Evolutionary conservation across 2,329 filamentous ascomycete species (phyloP), one percentile per base, ranked within the genome.

Genomic region (Podosphaera leucotricha): DNA sequence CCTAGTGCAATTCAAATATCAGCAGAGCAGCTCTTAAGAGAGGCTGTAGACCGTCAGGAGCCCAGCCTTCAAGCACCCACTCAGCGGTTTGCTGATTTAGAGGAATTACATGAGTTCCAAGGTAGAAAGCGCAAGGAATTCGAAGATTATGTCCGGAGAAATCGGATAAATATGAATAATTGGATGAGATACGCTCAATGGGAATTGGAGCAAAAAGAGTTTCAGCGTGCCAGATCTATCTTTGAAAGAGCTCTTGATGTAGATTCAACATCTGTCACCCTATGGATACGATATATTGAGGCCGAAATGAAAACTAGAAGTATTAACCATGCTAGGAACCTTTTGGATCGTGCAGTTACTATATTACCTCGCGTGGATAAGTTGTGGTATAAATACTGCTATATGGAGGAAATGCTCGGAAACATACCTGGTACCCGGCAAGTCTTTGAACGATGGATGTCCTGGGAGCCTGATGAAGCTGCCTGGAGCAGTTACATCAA

Each of bases 351-450:
- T 45, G 86, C 90, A n/a, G 83, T 95, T 44, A 85, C 85, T 0
- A 82, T 92, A 45, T 66, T 94, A 35, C 90, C 90, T 4, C 70
- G 90, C 46, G 74, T 95, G 36, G 85, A 95, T 60, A 95, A 95
- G 67, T 66, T 98, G 28, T 98, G 90, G 90, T 98, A 93, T 67
- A 95, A 95, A 61, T 98, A 94, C 66, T 84, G 92, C 21, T 93
- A 92, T 60, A 92, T 93, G 80, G 87, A 95, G 65, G 90, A 98
- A 69, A 95, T 87, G 63, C 70, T 98, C 44, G 85, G 85, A 6
- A 94, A 98, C 55, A 77, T 98, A 41, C 76, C 86, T 2, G 90
- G 87, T 30, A 92, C 85, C 2, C 70, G 90, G 46, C 83, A 93
- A 54, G 83, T 95, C 0, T 98, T 95, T 59, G 90, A 98, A 64